Evolutionary conservation across 257 asterid genomes (phyloP).

Genomic region (Jaltomata sinuosa): DNA sequence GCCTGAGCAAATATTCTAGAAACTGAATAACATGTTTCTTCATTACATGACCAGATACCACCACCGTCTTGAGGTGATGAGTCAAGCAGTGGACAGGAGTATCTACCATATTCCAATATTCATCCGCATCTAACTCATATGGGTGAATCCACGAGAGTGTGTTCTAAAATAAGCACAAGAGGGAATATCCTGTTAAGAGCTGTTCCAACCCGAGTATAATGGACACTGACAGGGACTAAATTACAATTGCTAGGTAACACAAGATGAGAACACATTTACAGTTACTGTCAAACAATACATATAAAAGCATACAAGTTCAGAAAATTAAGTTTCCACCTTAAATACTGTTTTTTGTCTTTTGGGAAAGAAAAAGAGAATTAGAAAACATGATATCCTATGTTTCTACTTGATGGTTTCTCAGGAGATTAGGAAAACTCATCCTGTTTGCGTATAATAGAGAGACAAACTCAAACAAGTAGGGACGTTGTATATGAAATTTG

Average conservation of each 20-base stretch:
- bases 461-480: background rate
- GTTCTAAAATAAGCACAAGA: background rate
- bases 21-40: background rate
- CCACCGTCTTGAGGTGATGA: background rate
- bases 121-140: slow-evolving; percentile 6
- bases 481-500: background rate
- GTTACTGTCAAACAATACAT: background rate
- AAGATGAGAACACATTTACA: background rate
- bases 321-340: background rate
- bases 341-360: background rate
- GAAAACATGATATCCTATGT: background rate
- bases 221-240: background rate
- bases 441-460: background rate
- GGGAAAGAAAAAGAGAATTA: background rate
- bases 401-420: background rate
- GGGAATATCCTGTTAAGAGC: background rate
- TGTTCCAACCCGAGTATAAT: background rate
- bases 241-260: background rate
- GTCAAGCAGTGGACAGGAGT: background rate
- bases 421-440: background rate
- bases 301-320: background rate
- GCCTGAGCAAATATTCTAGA: background rate
- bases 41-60: background rate
- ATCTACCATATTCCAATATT: background rate
- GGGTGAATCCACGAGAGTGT: background rate